Conservation (phyloP, 768 basidiomycete genomes). For the Grammothele lineata region DNA sequence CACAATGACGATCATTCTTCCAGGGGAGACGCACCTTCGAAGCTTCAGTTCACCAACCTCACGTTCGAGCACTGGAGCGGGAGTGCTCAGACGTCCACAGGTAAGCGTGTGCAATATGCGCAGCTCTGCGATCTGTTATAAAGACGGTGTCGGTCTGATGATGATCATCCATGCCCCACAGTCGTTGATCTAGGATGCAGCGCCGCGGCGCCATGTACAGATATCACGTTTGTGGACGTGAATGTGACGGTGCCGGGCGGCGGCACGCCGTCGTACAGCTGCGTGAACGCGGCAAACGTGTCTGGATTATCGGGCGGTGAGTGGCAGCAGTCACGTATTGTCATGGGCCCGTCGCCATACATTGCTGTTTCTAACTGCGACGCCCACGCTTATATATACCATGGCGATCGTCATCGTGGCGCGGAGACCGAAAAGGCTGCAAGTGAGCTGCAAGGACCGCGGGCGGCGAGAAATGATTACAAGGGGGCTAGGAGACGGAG, state of each 20-base stretch:
- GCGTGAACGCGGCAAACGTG: conserved; percentile 41
- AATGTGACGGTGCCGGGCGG: conserved; percentile 35
- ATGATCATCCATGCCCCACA: conserved; percentile 20
- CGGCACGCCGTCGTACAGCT: conserved; percentile 35
- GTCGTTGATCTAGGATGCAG: conserved; percentile 52
- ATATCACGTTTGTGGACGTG: conserved; percentile 36
- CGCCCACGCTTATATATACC: too few species aligned
- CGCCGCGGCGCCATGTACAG: conserved; percentile 40
- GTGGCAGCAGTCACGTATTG: too few species aligned
- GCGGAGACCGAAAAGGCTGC: too few species aligned
- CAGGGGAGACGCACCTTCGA: conserved; percentile 48
- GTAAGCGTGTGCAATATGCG: conserved; percentile 3
- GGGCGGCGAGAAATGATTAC: too few species aligned
- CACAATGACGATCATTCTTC: too few species aligned
- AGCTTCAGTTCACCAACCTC: conserved; percentile 42
- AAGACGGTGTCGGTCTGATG: too few species aligned
- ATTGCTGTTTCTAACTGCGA: too few species aligned
- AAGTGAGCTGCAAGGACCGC: too few species aligned
- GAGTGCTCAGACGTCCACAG: conserved; percentile 29
- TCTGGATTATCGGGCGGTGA: conserved; percentile 19
- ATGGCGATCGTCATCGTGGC: too few species aligned
- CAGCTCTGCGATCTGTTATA: too few species aligned
- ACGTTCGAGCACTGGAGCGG: conserved; percentile 45
- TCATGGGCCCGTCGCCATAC: background rate
- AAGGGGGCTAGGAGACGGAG: too few species aligned